Conservation (phyloP, 305 asterid genomes). For the Andrographis paniculata region DNA sequence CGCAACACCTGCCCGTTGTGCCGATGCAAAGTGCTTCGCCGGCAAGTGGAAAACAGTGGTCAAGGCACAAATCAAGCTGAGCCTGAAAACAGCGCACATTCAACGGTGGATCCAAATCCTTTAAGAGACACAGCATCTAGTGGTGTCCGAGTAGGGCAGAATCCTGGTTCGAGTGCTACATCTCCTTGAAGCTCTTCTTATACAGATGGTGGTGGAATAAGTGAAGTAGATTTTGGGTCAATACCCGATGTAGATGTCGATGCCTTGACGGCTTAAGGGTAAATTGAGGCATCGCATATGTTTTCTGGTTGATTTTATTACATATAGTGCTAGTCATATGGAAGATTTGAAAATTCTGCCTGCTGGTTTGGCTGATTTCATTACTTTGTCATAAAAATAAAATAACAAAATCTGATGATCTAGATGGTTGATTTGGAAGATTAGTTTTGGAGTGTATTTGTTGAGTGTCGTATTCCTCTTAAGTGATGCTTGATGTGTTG, state of each 20-base stretch:
- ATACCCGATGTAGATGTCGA: conserved; percentile 58
- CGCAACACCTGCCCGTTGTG: conserved; percentile 58
- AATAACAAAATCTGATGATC: not conserved
- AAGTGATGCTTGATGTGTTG: not conserved
- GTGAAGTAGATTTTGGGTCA: conserved; percentile 19
- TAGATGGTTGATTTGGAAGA: conserved; percentile 5
- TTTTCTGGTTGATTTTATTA: not conserved
- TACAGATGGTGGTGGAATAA: conserved; percentile 16
- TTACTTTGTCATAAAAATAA: not conserved
- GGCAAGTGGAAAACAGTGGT: conserved; percentile 3
- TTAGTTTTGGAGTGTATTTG: not conserved
- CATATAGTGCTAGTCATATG: not conserved
- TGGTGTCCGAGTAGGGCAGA: conserved; percentile 11
- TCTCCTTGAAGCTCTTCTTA: conserved; percentile 13
- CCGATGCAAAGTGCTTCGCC: conserved; percentile 33
- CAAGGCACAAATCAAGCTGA: conserved; percentile 5
- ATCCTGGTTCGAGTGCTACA: conserved; percentile 13
- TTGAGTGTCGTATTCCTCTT: not conserved
- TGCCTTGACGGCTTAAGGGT: conserved; percentile 31
- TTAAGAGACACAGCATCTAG: too few species aligned
- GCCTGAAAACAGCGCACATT: conserved; percentile 14
- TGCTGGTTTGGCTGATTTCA: not conserved
- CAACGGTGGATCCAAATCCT: conserved; percentile 13
- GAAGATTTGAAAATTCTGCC: not conserved
- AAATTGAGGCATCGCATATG: conserved; percentile 12